A percentile compares a stretch with the other conserved stretches of the same genome.
Evolutionary conservation across 345 rosid species (phyloP).

Genomic region (Reutealis trisperma): DNA sequence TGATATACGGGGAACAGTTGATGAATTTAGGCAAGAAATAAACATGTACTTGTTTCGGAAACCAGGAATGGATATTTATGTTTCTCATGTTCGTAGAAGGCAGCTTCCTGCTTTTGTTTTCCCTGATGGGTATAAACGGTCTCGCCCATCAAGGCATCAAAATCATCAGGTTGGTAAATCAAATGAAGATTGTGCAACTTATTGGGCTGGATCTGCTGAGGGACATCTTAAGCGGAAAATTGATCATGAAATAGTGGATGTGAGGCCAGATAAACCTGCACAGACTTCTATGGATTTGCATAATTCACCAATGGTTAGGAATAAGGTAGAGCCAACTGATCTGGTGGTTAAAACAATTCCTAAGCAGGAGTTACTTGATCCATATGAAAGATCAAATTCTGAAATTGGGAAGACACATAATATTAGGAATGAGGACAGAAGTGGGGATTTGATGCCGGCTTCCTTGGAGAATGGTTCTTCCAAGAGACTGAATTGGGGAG

Average conservation of each 20-base stretch:
- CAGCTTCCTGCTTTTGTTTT: conserved; percentile 68
- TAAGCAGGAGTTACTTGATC: conserved; percentile 22
- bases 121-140: conserved; percentile 57
- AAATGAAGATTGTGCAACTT: conserved; percentile 46
- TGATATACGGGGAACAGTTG: conserved; percentile 70
- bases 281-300: conserved; percentile 18
- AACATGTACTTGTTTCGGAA: conserved; percentile 63
- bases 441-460: conserved; percentile 33
- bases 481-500: conserved; percentile 28
- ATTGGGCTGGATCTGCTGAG: conserved; percentile 44
- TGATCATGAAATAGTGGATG: conserved; percentile 43
- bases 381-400: conserved; percentile 40
- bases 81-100: conserved; percentile 73
- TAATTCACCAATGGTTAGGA: conserved; percentile 32
- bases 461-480: conserved; percentile 31
- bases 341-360: conserved; percentile 23
- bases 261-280: conserved; percentile 39
- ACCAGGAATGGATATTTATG: conserved; percentile 69
- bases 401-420: conserved; percentile 24
- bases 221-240: conserved; percentile 50
- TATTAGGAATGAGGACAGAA: conserved; percentile 26
- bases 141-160: conserved; percentile 50
- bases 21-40: conserved; percentile 62
- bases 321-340: conserved; percentile 32
- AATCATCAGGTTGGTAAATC: conserved; percentile 46